Percentiles rank a stretch among this genome's conserved stretches.
Evolutionary conservation across 495 filamentous ascomycete species (phyloP).

Genomic region (Ascobolus immersus): DNA sequence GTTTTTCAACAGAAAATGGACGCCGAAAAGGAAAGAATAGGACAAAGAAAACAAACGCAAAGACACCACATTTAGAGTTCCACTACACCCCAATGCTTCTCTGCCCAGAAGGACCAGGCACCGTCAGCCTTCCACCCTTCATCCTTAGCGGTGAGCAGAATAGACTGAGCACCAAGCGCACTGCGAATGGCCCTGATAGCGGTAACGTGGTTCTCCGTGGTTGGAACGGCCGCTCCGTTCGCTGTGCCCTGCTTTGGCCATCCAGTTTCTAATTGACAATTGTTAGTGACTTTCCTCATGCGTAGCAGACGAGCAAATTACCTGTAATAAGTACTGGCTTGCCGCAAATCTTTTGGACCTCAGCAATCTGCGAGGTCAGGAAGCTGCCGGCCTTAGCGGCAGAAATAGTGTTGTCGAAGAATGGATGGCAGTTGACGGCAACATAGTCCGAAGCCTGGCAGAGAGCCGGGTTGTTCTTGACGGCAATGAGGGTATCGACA

Average conservation of each 20-base stretch:
- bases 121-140: slow-evolving; percentile 55
- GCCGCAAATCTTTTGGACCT: slow-evolving; percentile 22
- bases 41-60: neutral
- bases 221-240: slow-evolving; percentile 40
- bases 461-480: slow-evolving; percentile 37
- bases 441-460: slow-evolving; percentile 53
- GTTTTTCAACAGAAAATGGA: no score
- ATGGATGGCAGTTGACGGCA: slow-evolving; percentile 60
- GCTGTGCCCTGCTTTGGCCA: slow-evolving; percentile 45
- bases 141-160: slow-evolving; percentile 54
- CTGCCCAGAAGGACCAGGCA: slow-evolving; percentile 34
- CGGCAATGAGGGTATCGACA: slow-evolving; percentile 49
- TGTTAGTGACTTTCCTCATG: slow-evolving; percentile 1
- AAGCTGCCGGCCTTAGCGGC: slow-evolving; percentile 38
- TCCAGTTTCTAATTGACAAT: slow-evolving; percentile 35
- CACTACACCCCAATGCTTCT: slow-evolving; percentile 46
- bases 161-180: slow-evolving; percentile 27
- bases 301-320: slow-evolving; percentile 5
- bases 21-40: neutral
- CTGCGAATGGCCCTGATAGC: slow-evolving; percentile 38
- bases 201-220: slow-evolving; percentile 30
- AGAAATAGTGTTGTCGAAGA: slow-evolving; percentile 40
- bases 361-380: slow-evolving; percentile 27
- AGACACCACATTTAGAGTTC: neutral
- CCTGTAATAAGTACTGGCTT: slow-evolving; percentile 30